These are phyloP conservation scores for Sarocladium oryzae DNA, from an alignment of 2,329 filamentous ascomycete genomes.

Conservation along the genomic window DNA sequence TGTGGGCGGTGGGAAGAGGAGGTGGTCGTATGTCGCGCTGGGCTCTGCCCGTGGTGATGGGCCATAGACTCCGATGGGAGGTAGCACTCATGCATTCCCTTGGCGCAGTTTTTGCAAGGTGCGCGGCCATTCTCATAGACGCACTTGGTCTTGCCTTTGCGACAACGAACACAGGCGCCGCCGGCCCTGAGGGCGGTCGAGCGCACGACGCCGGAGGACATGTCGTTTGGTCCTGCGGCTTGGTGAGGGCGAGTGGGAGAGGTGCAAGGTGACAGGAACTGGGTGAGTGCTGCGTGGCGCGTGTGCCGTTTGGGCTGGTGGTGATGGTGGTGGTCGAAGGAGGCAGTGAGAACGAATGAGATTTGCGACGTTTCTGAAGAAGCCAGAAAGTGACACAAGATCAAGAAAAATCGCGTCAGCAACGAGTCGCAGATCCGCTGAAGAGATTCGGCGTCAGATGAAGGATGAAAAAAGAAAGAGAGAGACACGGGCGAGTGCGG, in stretches of 20 bases:
- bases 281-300: not conserved
- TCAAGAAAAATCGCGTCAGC: no score
- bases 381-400: not conserved
- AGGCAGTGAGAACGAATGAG: not conserved
- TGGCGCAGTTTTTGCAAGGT: conserved; percentile 58
- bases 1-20: conserved; percentile 40
- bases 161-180: conserved; percentile 56
- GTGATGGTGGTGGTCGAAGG: not conserved
- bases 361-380: not conserved
- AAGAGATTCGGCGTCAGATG: not conserved
- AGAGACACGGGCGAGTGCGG: conserved; percentile 2
- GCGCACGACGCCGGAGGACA: conserved; percentile 39
- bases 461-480: not conserved
- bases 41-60: conserved; percentile 53
- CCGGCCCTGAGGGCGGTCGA: conserved; percentile 54
- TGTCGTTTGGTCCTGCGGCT: not conserved
- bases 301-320: not conserved
- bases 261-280: no score
- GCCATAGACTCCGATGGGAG: conserved; percentile 54
- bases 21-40: conserved; percentile 35
- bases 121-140: conserved; percentile 56
- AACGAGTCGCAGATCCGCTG: not conserved
- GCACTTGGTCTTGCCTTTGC: conserved; percentile 59
- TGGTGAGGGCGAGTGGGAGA: conserved; percentile 11
- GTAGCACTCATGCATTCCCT: conserved; percentile 59